phyloP scores from a whole-genome alignment of 768 basidiomycete genomes.

The Tricholoma sp. region DNA sequence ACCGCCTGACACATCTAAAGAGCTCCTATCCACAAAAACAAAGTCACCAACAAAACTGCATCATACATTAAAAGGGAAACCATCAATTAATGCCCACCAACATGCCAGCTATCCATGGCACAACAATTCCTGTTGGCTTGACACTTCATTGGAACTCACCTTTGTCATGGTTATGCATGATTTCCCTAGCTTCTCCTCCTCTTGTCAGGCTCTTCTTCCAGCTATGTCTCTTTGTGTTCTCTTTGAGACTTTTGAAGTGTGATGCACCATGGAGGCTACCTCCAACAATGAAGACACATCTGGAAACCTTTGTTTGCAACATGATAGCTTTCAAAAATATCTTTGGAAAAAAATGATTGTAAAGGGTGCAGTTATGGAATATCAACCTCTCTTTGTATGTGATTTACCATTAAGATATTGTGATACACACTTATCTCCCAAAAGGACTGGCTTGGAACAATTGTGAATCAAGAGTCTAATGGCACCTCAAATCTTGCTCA shows the following conservation, averaged over 20 bases:
- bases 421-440: too few species aligned
- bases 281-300: not conserved
- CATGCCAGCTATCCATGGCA: slow-evolving; percentile 8
- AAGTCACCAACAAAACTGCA: not conserved
- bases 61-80: not conserved
- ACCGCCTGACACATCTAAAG: not conserved
- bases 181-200: not conserved
- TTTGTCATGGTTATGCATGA: not conserved
- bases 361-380: not conserved
- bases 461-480: too few species aligned
- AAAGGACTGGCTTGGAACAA: too few species aligned
- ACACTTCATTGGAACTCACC: slow-evolving; percentile 10
- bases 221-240: not conserved
- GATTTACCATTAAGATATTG: too few species aligned
- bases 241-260: not conserved
- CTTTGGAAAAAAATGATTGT: not conserved
- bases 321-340: not conserved
- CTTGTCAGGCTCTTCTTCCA: not conserved
- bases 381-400: not conserved
- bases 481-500: not conserved
- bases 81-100: not conserved
- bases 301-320: not conserved
- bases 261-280: not conserved
- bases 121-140: slow-evolving; percentile 14
- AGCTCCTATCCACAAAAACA: not conserved